Evolutionary conservation across 1,139 yeast genomes (phyloP), one percentile per base, ranked within the genome.

Genomic region (Sugiyamaella paludigena): DNA sequence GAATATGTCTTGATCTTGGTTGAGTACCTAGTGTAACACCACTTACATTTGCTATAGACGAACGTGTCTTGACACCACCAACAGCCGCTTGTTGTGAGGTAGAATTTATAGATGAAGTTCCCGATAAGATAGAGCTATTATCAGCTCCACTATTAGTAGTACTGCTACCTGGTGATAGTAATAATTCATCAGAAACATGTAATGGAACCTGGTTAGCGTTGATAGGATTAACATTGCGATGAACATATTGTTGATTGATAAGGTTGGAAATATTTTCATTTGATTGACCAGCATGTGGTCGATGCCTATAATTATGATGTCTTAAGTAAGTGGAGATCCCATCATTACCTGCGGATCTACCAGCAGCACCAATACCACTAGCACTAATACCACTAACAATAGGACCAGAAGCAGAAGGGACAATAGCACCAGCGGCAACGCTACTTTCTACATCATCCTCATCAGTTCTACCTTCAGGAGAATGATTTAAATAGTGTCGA

Each of bases 1-100:
- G 98, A 50, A 91, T 89, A 57, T 78, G 92, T 54, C 92, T 32
- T 40, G 28, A 47, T 27, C 27, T 30, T 5, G 48, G 10, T 12
- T 26, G 32, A 11, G 34, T 34, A 29, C 33, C 33, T 15, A 19
- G 24, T 19, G 24, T 5, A 5, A 4, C 24, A 28, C 11, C 19
- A 38, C 33, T 6, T 34, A 37, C 11, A 44, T 19, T 19, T 19
- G 24, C 24, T 19, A 19, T 19, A 13, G 13, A n/a, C 2, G 34
- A 31, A 31, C 12, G 12, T 3, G 40, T 12, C 11, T 26, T 12
- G n/a, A 13, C 28, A 13, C 10, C 36, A 16, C 12, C 19, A 24
- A 8, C 13, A 19, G 35, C 33, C 24, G 27, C 10, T 7, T 13
- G 29, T 37, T 30, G 40, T 13, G 11, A 19, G 35, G 37, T 33